Base-by-base conservation (phyloP, 345 rosid species). In the Pelargonium nanum region DNA sequence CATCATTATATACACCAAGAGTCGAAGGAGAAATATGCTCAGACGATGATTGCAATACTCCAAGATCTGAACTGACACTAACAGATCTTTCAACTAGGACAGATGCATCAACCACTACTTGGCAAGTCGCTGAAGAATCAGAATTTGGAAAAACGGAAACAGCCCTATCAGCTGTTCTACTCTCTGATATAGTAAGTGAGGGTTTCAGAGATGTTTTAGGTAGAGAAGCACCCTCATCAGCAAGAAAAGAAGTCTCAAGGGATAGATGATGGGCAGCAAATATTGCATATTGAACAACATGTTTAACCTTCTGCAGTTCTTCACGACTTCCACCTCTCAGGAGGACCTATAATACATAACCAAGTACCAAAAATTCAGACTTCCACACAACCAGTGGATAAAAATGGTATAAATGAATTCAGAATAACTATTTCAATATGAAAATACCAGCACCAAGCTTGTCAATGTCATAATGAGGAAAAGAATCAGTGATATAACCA, bases 261-360 rank as follows among this genome's bases (percentile, higher is more conserved):
- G 93, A 86, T 58, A 94, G 69, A 71, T 94, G 99, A 76, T 90
- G 85, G 58, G 99, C 99, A 19, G 99, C 99, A 86, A 94, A 94
- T 40, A 90, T 83, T 22, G 97, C 96, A 70, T 74, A 90, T 63
- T 88, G 97, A 66, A 94, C 76, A 40, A 88, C 96, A 28, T 81
- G 81, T 81, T 94, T 94, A 62, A 94, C 80, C 83, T 85, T 94
- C 85, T 90, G 88, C n/a, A 94, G 82, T 65, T 90, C 95, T 63
- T 90, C 89, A 13, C 88, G 85, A 67, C 74, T 66, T 63, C 70
- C 63, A 19, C 99, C 99, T 73, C 87, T 78, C 68, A 94, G 71
- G 58, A 94, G 70, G 70, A 89, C 84, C 99, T 94, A 59, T 69
- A 70, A 69, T 61, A 62, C 21, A 32, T 23, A 34, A 40, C 13